Base-by-base conservation (phyloP, 441 rosid species). In the Gossypium davidsonii region DNA sequence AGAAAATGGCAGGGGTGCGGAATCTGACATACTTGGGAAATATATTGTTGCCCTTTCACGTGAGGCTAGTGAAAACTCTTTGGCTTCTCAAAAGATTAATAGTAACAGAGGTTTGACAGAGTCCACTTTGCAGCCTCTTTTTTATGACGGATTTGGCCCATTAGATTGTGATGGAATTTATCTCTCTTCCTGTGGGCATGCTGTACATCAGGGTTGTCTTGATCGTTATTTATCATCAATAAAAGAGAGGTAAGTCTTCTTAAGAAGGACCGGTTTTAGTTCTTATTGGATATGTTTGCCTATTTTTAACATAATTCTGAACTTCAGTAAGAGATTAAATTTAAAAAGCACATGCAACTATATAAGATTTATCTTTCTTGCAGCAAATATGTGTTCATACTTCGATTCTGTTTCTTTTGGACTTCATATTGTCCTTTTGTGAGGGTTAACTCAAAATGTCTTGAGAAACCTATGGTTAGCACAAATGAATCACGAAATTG, bases 131-230 rank as follows among this genome's bases (percentile, higher is more conserved):
- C 79, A 79, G 70, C 66, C 67, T 63, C 69, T 67, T 14, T 59
- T 79, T 80, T 83, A 78, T 84, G 90, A 89, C 84, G 89, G 91
- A 75, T 86, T 92, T 82, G 89, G 92, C 72, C 98, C 93, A n/a
- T 79, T 74, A 31, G 96, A 87, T 78, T 90, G 94, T 81, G 98
- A 93, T 81, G 99, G 99, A 42, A 78, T 96, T 80, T 80, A 85
- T 86, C 86, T 93, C 71, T 93, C 94, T 42, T 90, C 99, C 67
- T 96, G 99, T 83, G 97, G 99, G 67, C 98, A 96, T 89, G 89
- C 97, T 9, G 98, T 93, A 78, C 99, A 96, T 86, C 97, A 93
- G 79, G 84, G 79, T 70, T 96, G 99, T 78, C 94, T 90, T 53
- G 91, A 92, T 74, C 94, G 94, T 52, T 96, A 96, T 82, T 76